Conservation (phyloP, 345 rosid species). For the Clarkia xantiana region DNA sequence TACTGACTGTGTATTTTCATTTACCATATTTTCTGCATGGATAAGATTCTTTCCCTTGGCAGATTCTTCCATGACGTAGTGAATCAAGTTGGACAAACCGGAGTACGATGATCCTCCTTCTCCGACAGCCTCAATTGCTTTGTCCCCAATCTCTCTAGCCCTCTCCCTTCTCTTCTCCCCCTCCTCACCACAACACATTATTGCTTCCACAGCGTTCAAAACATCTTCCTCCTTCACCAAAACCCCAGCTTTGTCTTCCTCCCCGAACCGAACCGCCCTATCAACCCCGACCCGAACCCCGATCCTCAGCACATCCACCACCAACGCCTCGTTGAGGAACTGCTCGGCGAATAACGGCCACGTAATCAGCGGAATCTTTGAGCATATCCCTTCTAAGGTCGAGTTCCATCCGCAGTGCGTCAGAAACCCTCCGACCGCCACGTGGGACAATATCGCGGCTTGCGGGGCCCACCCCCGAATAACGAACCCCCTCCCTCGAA, state of each 20-base stretch:
- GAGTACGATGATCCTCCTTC: slow-evolving; percentile 44
- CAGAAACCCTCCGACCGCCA: slow-evolving; percentile 50
- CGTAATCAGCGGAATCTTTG: slow-evolving; percentile 61
- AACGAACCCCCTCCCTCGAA: slow-evolving; percentile 42
- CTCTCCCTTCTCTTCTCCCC: slow-evolving; percentile 28
- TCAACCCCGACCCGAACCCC: slow-evolving; percentile 74
- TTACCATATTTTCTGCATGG: too few relatives aligned
- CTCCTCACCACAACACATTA: slow-evolving; percentile 40
- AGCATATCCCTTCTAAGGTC: slow-evolving; percentile 43
- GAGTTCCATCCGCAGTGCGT: slow-evolving; percentile 95
- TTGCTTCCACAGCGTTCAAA: slow-evolving; percentile 20
- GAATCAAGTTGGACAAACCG: slow-evolving; percentile 28
- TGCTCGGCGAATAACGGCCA: slow-evolving; percentile 78
- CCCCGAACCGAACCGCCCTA: slow-evolving; percentile 57
- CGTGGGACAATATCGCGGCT: slow-evolving; percentile 53
- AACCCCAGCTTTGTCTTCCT: slow-evolving; percentile 52
- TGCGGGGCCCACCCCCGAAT: slow-evolving; percentile 89
- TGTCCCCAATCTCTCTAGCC: slow-evolving; percentile 25
- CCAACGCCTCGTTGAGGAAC: slow-evolving; percentile 53
- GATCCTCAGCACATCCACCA: slow-evolving; percentile 42
- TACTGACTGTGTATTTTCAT: too few relatives aligned
- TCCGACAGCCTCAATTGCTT: slow-evolving; percentile 34
- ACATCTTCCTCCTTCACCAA: slow-evolving; percentile 37
- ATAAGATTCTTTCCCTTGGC: too few relatives aligned
- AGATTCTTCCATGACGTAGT: slow-evolving; percentile 14